Evolutionary conservation across 345 rosid species (phyloP).

Genomic region (Geranium brycei): DNA sequence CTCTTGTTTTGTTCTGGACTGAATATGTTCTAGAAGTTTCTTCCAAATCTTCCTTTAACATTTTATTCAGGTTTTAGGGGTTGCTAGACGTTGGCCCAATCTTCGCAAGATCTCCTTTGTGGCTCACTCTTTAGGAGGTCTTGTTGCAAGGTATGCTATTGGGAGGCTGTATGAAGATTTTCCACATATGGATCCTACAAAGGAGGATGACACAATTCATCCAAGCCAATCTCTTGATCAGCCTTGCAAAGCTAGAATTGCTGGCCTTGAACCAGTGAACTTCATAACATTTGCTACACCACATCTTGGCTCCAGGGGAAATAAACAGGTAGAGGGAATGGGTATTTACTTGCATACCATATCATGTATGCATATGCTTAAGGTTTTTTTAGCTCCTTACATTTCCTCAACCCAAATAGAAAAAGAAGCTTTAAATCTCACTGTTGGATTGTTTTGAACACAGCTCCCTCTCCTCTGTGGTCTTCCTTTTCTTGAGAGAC

Average conservation of each 20-base stretch:
- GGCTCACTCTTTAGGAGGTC: conserved; percentile 94
- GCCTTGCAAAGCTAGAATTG: conserved; percentile 43
- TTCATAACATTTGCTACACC: conserved; percentile 92
- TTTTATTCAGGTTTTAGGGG: conserved; percentile 51
- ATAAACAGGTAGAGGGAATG: conserved; percentile 48
- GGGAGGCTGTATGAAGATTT: conserved; percentile 55
- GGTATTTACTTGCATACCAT: background rate
- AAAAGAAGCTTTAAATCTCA: background rate
- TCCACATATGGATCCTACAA: conserved; percentile 11
- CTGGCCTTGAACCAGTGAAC: conserved; percentile 86
- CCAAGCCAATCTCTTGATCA: conserved; percentile 19
- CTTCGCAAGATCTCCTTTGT: conserved; percentile 76
- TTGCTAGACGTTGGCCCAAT: conserved; percentile 42
- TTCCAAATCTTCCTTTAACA: conserved; percentile 5
- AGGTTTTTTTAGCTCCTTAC: background rate
- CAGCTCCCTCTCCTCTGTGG: conserved; percentile 92
- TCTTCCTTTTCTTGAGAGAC: conserved; percentile 76
- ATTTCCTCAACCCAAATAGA: background rate
- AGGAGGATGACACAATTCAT: conserved; percentile 10
- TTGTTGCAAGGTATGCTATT: conserved; percentile 85
- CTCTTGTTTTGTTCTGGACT: conserved; percentile 1
- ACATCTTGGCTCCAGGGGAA: conserved; percentile 91
- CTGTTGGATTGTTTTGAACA: conserved; percentile 8
- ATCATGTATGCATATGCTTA: background rate
- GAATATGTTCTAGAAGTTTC: background rate